These are phyloP conservation scores for Naumovozyma castellii DNA, from an alignment of 805 yeast genomes.

Conservation along the genomic window DNA sequence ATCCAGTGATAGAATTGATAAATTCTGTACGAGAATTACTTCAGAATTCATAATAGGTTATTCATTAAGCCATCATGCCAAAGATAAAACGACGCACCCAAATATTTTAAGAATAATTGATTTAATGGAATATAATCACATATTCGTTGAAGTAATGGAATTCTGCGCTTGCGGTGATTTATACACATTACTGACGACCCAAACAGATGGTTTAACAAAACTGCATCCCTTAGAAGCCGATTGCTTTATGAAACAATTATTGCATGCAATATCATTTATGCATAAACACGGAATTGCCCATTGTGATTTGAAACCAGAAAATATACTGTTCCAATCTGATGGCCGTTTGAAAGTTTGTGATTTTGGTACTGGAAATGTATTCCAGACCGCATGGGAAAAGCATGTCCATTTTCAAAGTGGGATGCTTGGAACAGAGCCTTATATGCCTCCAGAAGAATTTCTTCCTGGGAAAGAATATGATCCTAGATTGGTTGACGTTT, in stretches of 20 bases:
- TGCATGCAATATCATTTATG: slow-evolving; percentile 75
- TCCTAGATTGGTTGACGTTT: slow-evolving; percentile 72
- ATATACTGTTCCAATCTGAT: slow-evolving; percentile 55
- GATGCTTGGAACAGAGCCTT: slow-evolving; percentile 83
- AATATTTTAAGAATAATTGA: slow-evolving; percentile 75
- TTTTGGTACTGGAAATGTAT: slow-evolving; percentile 87
- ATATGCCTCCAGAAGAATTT: slow-evolving; percentile 88
- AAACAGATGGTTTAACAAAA: slow-evolving; percentile 38
- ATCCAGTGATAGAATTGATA: slow-evolving; percentile 82
- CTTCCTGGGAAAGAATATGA: slow-evolving; percentile 47
- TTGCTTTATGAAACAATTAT: slow-evolving; percentile 79
- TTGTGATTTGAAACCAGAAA: slow-evolving; percentile 87
- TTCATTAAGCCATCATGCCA: slow-evolving; percentile 42
- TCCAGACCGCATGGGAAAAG: slow-evolving; percentile 81
- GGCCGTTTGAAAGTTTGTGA: slow-evolving; percentile 70
- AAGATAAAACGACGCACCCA: slow-evolving; percentile 35
- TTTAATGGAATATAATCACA: slow-evolving; percentile 60
- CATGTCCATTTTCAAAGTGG: slow-evolving; percentile 61
- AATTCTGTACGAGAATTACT: slow-evolving; percentile 77
- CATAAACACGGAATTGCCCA: slow-evolving; percentile 91
- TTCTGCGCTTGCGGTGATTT: slow-evolving; percentile 80
- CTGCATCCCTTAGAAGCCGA: slow-evolving; percentile 65
- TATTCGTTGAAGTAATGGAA: slow-evolving; percentile 87
- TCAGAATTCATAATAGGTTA: slow-evolving; percentile 84
- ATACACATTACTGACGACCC: slow-evolving; percentile 44